phyloP scores from a whole-genome alignment of 208 protist species.

The Crithidia sp. region DNA sequence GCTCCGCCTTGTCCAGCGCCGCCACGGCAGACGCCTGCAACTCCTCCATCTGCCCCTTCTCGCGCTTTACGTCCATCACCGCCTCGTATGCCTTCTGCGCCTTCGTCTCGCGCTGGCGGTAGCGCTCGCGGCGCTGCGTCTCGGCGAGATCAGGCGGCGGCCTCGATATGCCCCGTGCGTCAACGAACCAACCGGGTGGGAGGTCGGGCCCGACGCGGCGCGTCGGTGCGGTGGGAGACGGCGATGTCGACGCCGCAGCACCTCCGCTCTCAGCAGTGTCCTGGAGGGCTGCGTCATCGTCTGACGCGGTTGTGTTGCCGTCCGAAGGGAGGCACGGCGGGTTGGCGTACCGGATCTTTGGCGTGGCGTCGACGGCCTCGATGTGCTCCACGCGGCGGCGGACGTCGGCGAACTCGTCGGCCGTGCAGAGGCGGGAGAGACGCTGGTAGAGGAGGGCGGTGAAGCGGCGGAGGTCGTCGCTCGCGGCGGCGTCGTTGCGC shows the following conservation, averaged over 20 bases:
- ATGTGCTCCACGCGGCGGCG: slow-evolving; percentile 38
- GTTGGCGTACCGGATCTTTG: slow-evolving; percentile 37
- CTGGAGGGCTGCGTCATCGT: slow-evolving; percentile 35
- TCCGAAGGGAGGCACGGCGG: slow-evolving; percentile 61
- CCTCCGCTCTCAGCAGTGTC: neutral
- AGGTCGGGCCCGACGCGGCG: slow-evolving; percentile 49
- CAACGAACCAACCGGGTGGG: slow-evolving; percentile 78
- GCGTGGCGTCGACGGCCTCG: slow-evolving; percentile 26
- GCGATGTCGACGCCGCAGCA: neutral
- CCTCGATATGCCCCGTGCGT: slow-evolving; percentile 61
- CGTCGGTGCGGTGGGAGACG: neutral
- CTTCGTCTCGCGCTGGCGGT: slow-evolving; percentile 59
- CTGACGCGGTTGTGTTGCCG: slow-evolving; percentile 72
- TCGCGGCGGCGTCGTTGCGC: slow-evolving; percentile 33
- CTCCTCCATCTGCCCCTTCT: slow-evolving; percentile 30
- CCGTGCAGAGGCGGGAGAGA: slow-evolving; percentile 47
- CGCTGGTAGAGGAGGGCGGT: slow-evolving; percentile 63
- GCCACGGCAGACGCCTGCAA: slow-evolving; percentile 28
- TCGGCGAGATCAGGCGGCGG: slow-evolving; percentile 43
- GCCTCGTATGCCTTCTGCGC: slow-evolving; percentile 79
- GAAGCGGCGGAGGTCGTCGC: slow-evolving; percentile 49
- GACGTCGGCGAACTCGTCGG: slow-evolving; percentile 52
- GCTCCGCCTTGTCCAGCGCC: slow-evolving; percentile 51
- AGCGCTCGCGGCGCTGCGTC: slow-evolving; percentile 55
- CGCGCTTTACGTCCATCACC: slow-evolving; percentile 43